Percentiles rank a stretch among this genome's conserved stretches.
These are phyloP conservation scores for Lyophyllum decastes DNA, from an alignment of 768 basidiomycete genomes.

Conservation along the genomic window DNA sequence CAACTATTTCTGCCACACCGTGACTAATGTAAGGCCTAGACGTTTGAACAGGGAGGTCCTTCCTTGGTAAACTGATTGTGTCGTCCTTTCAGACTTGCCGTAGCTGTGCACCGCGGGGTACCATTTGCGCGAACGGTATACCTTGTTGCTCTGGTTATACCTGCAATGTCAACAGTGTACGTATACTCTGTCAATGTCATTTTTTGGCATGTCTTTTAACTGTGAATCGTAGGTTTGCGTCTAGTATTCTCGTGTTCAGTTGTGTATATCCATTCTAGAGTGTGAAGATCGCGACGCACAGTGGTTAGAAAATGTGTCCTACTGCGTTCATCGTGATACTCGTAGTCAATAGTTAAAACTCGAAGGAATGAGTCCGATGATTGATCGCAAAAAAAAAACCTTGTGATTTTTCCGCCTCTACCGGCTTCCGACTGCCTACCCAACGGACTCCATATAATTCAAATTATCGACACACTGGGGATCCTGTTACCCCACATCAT, in stretches of 20 bases:
- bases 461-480: not conserved
- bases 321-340: too few relatives aligned
- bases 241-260: too few relatives aligned
- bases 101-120: not conserved
- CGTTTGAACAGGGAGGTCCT: not conserved
- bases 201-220: too few relatives aligned
- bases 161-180: not conserved
- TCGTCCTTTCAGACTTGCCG: not conserved
- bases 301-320: too few relatives aligned
- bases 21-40: not conserved
- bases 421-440: not conserved
- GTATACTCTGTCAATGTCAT: not conserved
- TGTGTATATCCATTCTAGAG: too few relatives aligned
- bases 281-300: too few relatives aligned
- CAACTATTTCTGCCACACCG: not conserved
- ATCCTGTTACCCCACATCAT: not conserved
- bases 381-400: too few relatives aligned
- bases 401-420: conserved; percentile 2
- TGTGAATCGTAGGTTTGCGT: too few relatives aligned
- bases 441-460: not conserved
- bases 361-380: too few relatives aligned
- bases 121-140: not conserved
- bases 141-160: not conserved
- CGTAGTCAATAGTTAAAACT: too few relatives aligned
- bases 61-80: not conserved